Percentiles rank a stretch among this genome's conserved stretches.
phyloP scores from a whole-genome alignment of 345 rosid genomes.

The Streptanthus diversifolius region DNA sequence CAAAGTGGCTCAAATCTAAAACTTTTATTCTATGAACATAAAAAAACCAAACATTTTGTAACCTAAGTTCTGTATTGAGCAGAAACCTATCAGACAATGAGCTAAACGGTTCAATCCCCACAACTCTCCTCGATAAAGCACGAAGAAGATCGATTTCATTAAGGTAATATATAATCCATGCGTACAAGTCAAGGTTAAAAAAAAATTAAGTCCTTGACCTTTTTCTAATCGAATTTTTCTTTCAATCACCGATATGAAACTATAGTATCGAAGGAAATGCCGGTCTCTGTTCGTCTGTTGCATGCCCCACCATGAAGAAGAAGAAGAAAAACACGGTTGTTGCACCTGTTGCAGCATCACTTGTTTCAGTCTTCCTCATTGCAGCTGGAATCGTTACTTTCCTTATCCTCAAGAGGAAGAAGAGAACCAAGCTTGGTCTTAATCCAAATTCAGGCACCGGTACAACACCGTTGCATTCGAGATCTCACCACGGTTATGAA shows the following conservation, averaged over 20 bases:
- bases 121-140: slow-evolving; percentile 37
- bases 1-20: not conserved
- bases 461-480: slow-evolving; percentile 32
- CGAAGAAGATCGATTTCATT: slow-evolving; percentile 32
- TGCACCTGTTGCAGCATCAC: slow-evolving; percentile 20
- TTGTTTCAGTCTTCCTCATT: slow-evolving; percentile 26
- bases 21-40: not conserved
- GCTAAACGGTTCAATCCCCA: slow-evolving; percentile 48
- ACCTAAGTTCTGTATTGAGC: slow-evolving; percentile 1
- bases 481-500: slow-evolving; percentile 22
- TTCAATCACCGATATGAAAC: not conserved
- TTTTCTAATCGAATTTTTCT: slow-evolving; percentile 5
- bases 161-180: slow-evolving; percentile 33
- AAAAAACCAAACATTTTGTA: not conserved
- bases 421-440: slow-evolving; percentile 14
- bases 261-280: slow-evolving; percentile 45
- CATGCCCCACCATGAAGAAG: slow-evolving; percentile 33
- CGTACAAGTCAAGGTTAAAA: not conserved
- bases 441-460: slow-evolving; percentile 21
- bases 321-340: slow-evolving; percentile 28
- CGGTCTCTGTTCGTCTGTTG: slow-evolving; percentile 34
- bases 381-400: slow-evolving; percentile 14
- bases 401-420: slow-evolving; percentile 27
- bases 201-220: not conserved
- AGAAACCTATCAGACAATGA: slow-evolving; percentile 46